Conservation (phyloP, 1,139 yeast species). For the Arxiozyma slooffiae region DNA sequence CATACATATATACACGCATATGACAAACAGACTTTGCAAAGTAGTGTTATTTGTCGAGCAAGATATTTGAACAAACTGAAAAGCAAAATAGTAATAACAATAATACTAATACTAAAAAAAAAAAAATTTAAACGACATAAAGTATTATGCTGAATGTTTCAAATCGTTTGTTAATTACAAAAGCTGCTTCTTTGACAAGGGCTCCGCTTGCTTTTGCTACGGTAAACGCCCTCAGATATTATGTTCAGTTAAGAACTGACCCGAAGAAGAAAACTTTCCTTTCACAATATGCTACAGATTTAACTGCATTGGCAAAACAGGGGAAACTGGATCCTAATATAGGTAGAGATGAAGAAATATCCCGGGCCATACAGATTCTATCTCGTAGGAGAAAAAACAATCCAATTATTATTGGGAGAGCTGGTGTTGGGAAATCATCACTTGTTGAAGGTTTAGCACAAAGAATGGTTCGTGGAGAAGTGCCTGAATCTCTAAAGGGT, state of each 20-base stretch:
- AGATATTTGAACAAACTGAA: no score
- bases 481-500: slow-evolving; percentile 85
- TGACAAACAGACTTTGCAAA: no score
- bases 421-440: slow-evolving; percentile 97
- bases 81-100: no score
- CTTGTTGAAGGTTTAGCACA: slow-evolving; percentile 95
- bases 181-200: not conserved
- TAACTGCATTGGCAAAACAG: slow-evolving; percentile 75
- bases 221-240: slow-evolving; percentile 3
- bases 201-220: not conserved
- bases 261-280: slow-evolving; percentile 54
- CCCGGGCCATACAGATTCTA: slow-evolving; percentile 82
- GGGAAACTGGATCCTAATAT: slow-evolving; percentile 95
- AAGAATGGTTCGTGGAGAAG: slow-evolving; percentile 80
- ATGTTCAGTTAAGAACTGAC: slow-evolving; percentile 33
- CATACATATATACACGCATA: not conserved
- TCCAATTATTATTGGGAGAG: slow-evolving; percentile 88
- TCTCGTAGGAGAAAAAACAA: slow-evolving; percentile 90
- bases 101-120: not conserved
- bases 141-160: slow-evolving; percentile 1
- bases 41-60: no score
- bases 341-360: slow-evolving; percentile 91
- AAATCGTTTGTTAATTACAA: not conserved
- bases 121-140: not conserved
- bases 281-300: slow-evolving; percentile 77